phyloP scores from a whole-genome alignment of 2,329 filamentous ascomycete species.

The Colletotrichum coccodes region DNA sequence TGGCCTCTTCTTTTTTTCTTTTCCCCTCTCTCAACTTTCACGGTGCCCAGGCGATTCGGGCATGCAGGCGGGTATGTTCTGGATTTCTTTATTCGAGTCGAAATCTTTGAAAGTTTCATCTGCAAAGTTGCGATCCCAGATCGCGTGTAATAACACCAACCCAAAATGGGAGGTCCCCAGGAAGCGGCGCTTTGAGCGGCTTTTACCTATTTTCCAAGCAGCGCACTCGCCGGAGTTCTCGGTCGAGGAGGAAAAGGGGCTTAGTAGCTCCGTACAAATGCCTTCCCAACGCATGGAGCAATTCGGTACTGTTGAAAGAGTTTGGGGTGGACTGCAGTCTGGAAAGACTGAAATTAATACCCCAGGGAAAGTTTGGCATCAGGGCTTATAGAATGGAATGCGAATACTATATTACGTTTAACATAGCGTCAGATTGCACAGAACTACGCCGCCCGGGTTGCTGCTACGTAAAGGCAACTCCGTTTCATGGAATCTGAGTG shows the following conservation, averaged over 20 bases:
- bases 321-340: background rate
- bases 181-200: background rate
- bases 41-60: background rate
- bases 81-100: background rate
- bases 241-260: background rate
- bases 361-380: background rate
- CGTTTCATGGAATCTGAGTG: background rate
- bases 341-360: background rate
- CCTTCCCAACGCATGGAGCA: background rate
- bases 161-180: background rate
- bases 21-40: too few relatives aligned
- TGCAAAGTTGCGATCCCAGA: conserved; percentile 27
- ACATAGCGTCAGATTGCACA: background rate
- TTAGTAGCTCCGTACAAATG: conserved; percentile 17
- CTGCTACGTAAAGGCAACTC: conserved; percentile 5
- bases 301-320: background rate
- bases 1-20: conserved; percentile 3
- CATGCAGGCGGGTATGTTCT: background rate
- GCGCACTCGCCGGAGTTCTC: background rate
- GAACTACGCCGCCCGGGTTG: background rate
- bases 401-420: background rate
- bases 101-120: background rate
- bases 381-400: background rate
- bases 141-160: conserved; percentile 24
- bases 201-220: background rate